Evolutionary conservation across 1,284 basidiomycete species (phyloP).

Genomic region (Hymenochaete sp.): DNA sequence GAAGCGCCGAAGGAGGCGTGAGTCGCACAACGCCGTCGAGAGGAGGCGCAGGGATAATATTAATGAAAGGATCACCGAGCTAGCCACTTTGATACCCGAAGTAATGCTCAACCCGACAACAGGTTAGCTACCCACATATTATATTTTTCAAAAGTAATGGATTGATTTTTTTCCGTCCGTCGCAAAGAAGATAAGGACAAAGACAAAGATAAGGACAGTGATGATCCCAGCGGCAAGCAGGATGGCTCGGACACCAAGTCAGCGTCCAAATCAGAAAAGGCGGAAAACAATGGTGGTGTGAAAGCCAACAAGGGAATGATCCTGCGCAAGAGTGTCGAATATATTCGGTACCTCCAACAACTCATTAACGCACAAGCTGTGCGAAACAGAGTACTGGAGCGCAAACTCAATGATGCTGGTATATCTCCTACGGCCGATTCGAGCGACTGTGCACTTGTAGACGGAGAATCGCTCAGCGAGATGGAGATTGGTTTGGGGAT

Average conservation of each 20-base stretch:
- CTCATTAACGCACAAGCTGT: constrained; percentile 70
- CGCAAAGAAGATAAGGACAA: constrained; percentile 5
- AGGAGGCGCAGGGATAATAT: constrained; percentile 82
- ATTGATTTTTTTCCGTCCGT: too few relatives aligned
- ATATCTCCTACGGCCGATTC: background rate
- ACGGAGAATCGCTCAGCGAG: background rate
- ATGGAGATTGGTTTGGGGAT: background rate
- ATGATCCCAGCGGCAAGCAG: background rate
- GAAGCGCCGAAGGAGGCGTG: constrained; percentile 68
- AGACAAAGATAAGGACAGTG: background rate
- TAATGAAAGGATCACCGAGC: constrained; percentile 87
- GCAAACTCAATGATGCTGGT: constrained; percentile 37
- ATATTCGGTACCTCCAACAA: constrained; percentile 81
- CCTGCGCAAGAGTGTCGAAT: constrained; percentile 79
- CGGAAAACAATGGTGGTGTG: constrained; percentile 28
- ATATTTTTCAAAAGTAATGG: too few relatives aligned
- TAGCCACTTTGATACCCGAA: constrained; percentile 82
- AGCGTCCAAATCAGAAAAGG: background rate
- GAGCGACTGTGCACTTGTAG: background rate
- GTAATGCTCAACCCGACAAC: constrained; percentile 60
- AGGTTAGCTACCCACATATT: too few relatives aligned
- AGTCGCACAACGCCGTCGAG: constrained; percentile 89
- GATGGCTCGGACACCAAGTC: background rate
- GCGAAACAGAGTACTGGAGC: constrained; percentile 69
- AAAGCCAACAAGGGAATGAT: constrained; percentile 92